Evolutionary conservation across 768 basidiomycete species (phyloP).

Genomic region (Asterophora lycoperdoides): DNA sequence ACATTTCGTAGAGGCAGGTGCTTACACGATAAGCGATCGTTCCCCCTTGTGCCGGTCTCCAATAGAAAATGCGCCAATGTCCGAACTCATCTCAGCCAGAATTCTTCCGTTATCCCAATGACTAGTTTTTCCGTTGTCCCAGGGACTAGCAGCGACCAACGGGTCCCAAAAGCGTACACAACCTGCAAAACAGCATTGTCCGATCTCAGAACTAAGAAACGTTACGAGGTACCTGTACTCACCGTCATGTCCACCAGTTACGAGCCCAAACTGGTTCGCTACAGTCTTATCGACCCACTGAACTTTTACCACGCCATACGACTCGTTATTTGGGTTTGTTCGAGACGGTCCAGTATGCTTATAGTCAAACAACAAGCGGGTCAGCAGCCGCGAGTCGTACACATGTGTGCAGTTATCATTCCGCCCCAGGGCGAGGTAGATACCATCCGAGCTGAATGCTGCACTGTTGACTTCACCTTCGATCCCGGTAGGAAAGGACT

Average conservation of each 20-base stretch:
- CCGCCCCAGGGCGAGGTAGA: constrained; percentile 56
- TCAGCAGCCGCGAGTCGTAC: constrained; percentile 57
- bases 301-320: constrained; percentile 49
- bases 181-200: constrained; percentile 35
- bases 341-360: constrained; percentile 36
- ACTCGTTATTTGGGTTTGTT: constrained; percentile 25
- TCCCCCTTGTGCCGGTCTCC: constrained; percentile 53
- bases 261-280: constrained; percentile 38
- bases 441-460: constrained; percentile 55
- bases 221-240: constrained; percentile 14
- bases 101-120: constrained; percentile 41
- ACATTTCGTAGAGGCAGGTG: constrained; percentile 12
- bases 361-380: constrained; percentile 44
- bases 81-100: constrained; percentile 50
- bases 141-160: constrained; percentile 31
- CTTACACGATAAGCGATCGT: constrained; percentile 57
- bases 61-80: constrained; percentile 55
- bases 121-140: constrained; percentile 36
- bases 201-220: not conserved
- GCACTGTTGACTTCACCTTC: constrained; percentile 46
- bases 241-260: constrained; percentile 68
- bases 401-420: constrained; percentile 56
- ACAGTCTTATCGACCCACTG: constrained; percentile 47
- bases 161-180: constrained; percentile 70
- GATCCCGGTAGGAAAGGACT: constrained; percentile 27